Evolutionary conservation across 306 rosid species (phyloP).

Genomic region (Acmispon strigosus): DNA sequence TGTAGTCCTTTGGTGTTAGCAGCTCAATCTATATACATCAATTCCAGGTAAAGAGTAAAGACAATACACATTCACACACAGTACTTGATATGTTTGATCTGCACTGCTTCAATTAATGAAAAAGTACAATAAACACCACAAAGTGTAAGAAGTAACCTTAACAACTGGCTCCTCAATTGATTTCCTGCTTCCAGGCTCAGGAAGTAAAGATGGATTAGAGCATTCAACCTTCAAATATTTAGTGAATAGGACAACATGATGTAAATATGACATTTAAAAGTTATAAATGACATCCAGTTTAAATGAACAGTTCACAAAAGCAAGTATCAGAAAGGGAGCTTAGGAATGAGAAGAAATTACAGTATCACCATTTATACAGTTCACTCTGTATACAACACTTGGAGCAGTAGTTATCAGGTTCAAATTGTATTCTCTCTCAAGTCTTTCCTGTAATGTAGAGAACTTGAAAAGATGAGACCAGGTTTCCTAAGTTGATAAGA

Average conservation of each 20-base stretch:
- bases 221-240: slow-evolving; percentile 50
- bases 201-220: slow-evolving; percentile 78
- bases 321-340: slow-evolving; percentile 26
- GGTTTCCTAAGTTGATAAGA: not conserved
- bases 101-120: slow-evolving; percentile 14
- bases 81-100: not conserved
- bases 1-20: slow-evolving; percentile 90
- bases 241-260: slow-evolving; percentile 23
- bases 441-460: slow-evolving; percentile 53
- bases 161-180: slow-evolving; percentile 80
- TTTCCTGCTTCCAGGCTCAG: slow-evolving; percentile 67
- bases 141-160: slow-evolving; percentile 39
- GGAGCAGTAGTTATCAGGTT: slow-evolving; percentile 84
- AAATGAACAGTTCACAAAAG: slow-evolving; percentile 5
- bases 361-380: slow-evolving; percentile 64
- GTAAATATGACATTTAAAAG: slow-evolving; percentile 9
- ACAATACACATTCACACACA: slow-evolving; percentile 2
- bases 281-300: slow-evolving; percentile 7
- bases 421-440: slow-evolving; percentile 77
- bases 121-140: slow-evolving; percentile 4
- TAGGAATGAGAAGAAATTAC: slow-evolving; percentile 63
- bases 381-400: slow-evolving; percentile 73
- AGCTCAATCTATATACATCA: slow-evolving; percentile 61
- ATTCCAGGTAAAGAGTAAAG: slow-evolving; percentile 13
- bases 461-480: slow-evolving; percentile 19